Evolutionary conservation across 2,329 filamentous ascomycete species (phyloP).

Genomic region (Kalaharituber pfeilii): DNA sequence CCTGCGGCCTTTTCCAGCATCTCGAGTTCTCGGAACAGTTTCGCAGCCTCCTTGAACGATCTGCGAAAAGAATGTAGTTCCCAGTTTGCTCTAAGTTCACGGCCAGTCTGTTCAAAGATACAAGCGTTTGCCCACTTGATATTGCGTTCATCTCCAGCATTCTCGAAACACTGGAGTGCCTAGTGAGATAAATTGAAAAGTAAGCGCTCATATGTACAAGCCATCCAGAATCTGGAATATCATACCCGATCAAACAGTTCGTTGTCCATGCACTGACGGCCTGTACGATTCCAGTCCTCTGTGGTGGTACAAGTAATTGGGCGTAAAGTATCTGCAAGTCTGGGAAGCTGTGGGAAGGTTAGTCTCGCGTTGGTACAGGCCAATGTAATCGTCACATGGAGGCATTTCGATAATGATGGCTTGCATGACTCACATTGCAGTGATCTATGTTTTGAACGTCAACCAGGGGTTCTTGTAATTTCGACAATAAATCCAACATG

Average conservation of each 20-base stretch:
- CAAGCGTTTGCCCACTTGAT: constrained; percentile 5
- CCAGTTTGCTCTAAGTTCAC: neutral
- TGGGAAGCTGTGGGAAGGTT: too few relatives aligned
- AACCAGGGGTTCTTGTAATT: constrained; percentile 18
- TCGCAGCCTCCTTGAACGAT: neutral
- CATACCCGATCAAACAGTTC: constrained; percentile 20
- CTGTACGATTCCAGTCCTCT: constrained; percentile 18
- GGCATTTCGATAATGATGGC: constrained; percentile 6
- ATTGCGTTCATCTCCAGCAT: constrained; percentile 6
- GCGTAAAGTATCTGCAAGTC: constrained; percentile 11
- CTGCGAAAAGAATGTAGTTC: neutral
- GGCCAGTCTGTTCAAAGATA: constrained; percentile 6
- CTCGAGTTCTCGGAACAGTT: neutral
- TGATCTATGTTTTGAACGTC: neutral
- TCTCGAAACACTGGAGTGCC: constrained; percentile 12
- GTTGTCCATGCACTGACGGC: constrained; percentile 18
- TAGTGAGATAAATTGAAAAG: neutral
- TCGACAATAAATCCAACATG: constrained; percentile 12
- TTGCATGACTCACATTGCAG: neutral
- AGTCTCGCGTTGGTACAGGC: too few relatives aligned
- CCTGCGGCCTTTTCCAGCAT: neutral
- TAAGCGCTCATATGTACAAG: neutral
- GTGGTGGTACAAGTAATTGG: constrained; percentile 18
- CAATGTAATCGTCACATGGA: too few relatives aligned
- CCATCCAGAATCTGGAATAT: neutral